These are phyloP conservation scores for Conringia planisiliqua DNA, from an alignment of 345 rosid species.

Conservation along the genomic window DNA sequence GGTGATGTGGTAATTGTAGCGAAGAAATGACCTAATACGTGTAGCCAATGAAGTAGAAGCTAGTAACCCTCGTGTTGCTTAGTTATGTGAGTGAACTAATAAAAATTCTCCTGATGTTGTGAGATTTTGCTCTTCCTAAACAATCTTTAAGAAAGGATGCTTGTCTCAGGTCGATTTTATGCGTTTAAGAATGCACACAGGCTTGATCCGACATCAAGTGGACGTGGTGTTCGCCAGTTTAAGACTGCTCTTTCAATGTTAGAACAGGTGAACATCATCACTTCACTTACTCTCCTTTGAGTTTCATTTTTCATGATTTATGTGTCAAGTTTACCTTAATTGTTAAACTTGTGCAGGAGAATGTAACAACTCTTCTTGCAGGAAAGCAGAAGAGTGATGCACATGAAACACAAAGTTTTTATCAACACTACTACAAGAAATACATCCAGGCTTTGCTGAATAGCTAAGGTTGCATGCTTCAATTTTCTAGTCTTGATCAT, in stretches of 20 bases:
- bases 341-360: constrained; percentile 52
- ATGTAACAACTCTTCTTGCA: constrained; percentile 71
- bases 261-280: constrained; percentile 49
- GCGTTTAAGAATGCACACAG: constrained; percentile 81
- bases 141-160: neutral
- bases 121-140: too few relatives aligned
- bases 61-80: too few relatives aligned
- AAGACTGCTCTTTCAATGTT: constrained; percentile 70
- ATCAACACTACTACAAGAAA: constrained; percentile 76
- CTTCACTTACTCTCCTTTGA: neutral
- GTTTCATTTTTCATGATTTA: neutral
- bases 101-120: too few relatives aligned
- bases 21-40: too few relatives aligned
- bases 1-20: too few relatives aligned
- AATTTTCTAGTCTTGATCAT: neutral
- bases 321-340: neutral
- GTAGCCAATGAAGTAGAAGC: too few relatives aligned
- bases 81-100: too few relatives aligned
- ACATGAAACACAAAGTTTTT: constrained; percentile 85
- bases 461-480: constrained; percentile 44
- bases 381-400: constrained; percentile 91
- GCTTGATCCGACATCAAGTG: constrained; percentile 75
- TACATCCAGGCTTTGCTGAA: constrained; percentile 75
- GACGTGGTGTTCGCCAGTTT: constrained; percentile 84
- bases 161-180: constrained; percentile 63